Base-by-base conservation (phyloP, 2,329 filamentous ascomycete species). In the Sporothrix brasiliensis region DNA sequence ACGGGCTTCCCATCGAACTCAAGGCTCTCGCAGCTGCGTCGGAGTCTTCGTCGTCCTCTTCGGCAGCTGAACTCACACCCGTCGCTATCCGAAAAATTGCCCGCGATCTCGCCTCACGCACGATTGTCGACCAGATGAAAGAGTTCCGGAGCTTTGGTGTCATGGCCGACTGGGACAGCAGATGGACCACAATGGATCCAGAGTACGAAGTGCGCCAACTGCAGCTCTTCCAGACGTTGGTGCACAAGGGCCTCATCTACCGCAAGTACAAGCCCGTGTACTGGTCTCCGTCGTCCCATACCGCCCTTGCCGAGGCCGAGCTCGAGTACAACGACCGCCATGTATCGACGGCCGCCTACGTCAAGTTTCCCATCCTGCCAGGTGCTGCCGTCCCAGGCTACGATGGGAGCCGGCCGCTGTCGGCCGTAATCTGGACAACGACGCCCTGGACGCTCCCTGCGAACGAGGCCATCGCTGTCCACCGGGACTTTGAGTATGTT, bases 381-480 rank as follows among this genome's bases (percentile, higher is more conserved):
- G 24, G 24, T 1, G 44, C 11, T 24, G 10, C 53, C 4, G 19
- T 69, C n/a, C 53, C 56, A 2, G 54, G 49, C 5, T 21, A 39
- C 11, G 61, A 60, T 4, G 56, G 58, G 10, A 24, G 30, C 21
- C n/a, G 84, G 4, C 81, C 83, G 5, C 77, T 97, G 13, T 91
- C 86, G 78, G 92, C 91, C n/a, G 86, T 95, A n/a, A 92, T 98
- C 67, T 99, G 95, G 95, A 99, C 95, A 1, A 99, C 95, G 0
- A 99, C 95, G 0, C 95, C 95, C 0, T 99, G 95, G 95, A 99
- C 95, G 0, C 83, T 99, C 5, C 94, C 95, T 0, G 94, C 94
- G 1, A 99, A 99, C 78, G 89, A 88, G 77, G 94, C 92, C 0
- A 93, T 99, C 78, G 94, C 93, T 2, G 86, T 98, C 49, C 89